Base-by-base conservation (phyloP, 2,329 filamentous ascomycete genomes). In the Whalleya microplaca region DNA sequence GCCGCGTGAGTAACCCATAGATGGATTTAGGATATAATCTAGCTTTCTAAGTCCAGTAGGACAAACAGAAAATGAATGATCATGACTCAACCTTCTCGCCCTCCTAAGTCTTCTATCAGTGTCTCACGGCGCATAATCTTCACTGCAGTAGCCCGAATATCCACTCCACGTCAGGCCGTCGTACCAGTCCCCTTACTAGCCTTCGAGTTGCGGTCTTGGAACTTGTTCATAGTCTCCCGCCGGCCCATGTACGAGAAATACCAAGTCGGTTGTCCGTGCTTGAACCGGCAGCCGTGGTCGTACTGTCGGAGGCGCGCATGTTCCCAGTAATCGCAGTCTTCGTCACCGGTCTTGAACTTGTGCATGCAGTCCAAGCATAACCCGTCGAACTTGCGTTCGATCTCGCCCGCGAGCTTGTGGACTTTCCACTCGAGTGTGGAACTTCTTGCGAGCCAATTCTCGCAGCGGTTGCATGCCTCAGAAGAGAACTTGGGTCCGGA, bases 351-450 rank as follows among this genome's bases (percentile, higher is more conserved):
- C 20, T 54, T 54, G 44, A 43, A 54, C n/a, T 46, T 37, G 27
- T 45, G 44, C 54, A 52, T 48, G 20, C 48, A 56, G 41, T 52
- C 45, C 12, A 48, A 3, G 20, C 16, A 51, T 14, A 41, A n/a
- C 16, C 54, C 19, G 20, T 43, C 44, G 45, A 56, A 52, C 21
- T 52, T 47, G 4, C 9, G 6, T 16, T 16, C 16, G 21, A 54
- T 48, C 37, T n/a, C 21, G 45, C 32, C 42, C 21, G 16, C 9
- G 23, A 27, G 23, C 4, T 9, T 9, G 23, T 27, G 23, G 23
- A 27, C 23, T 9, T 4, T 9, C 23, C 9, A 4, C 23, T 27
- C 23, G 23, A 27, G 23, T 27, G 23, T 27, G 23, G 23, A 27
- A 9, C 23, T 27, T 18, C 16, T 44, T 44, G 41, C 41, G 16